Conservation (phyloP, 2,329 filamentous ascomycete genomes). For the Neospermospora avenae region DNA sequence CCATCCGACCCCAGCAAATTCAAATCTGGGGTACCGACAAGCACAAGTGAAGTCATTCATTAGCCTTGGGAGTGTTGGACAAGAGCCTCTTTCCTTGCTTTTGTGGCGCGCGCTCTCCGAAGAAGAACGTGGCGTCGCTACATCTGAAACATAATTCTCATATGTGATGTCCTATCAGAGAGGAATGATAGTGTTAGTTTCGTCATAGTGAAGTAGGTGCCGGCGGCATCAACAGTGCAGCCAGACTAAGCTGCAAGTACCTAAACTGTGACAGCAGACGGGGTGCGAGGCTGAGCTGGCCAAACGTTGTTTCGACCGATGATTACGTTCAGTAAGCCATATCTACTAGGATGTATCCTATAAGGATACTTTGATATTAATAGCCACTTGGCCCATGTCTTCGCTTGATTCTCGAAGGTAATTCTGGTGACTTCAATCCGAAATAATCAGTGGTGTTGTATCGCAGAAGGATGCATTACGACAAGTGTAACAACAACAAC, state of each 20-base stretch:
- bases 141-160: constrained; percentile 15
- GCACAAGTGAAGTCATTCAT: constrained; percentile 11
- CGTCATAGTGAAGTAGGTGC: neutral
- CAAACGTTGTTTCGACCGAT: no score
- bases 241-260: neutral
- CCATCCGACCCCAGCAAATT: neutral
- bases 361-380: neutral
- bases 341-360: no score
- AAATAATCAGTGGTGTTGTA: no score
- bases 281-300: no score
- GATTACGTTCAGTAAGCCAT: no score
- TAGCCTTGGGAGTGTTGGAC: neutral
- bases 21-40: constrained; percentile 1
- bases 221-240: neutral
- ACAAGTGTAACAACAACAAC: neutral
- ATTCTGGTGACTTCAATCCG: no score
- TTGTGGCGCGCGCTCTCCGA: constrained; percentile 16
- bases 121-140: constrained; percentile 11
- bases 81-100: constrained; percentile 17
- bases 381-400: no score
- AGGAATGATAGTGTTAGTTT: neutral
- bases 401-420: no score
- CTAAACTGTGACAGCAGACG: no score
- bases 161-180: constrained; percentile 9
- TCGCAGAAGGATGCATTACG: no score